Evolutionary conservation across 225 moss, liverwort and hornwort genomes (phyloP).

Genomic region (Pseudisothecium myosuroides): DNA sequence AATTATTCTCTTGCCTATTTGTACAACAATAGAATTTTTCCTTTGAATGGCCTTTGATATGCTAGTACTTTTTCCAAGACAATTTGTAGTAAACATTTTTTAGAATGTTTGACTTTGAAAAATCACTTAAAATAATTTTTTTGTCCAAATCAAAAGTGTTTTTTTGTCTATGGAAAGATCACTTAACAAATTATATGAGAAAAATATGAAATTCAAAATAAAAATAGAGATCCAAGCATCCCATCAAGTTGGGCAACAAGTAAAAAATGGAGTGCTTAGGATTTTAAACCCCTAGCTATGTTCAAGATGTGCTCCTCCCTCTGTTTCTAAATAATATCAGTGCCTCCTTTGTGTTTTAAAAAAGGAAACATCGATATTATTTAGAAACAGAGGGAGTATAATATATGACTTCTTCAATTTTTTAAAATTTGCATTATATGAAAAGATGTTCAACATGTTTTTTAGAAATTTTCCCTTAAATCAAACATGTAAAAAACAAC

Average conservation of each 20-base stretch:
- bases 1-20: background rate
- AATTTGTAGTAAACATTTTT: fast-evolving
- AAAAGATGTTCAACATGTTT: background rate
- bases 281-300: no score
- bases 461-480: background rate
- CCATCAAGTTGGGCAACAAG: background rate
- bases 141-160: background rate
- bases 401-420: background rate
- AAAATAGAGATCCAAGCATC: fast-evolving
- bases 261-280: background rate
- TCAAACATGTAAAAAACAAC: background rate
- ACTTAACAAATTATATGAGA: fast-evolving
- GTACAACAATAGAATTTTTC: background rate
- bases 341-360: no score
- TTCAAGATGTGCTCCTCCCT: background rate
- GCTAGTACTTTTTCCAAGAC: background rate
- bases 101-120: background rate
- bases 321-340: no score
- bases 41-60: background rate
- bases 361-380: no score
- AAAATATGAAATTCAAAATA: background rate
- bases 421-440: background rate
- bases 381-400: no score
- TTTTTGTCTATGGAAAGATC: background rate
- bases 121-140: background rate